Conservation (phyloP, 2,329 filamentous ascomycete species). For the Polychaeton citri region DNA sequence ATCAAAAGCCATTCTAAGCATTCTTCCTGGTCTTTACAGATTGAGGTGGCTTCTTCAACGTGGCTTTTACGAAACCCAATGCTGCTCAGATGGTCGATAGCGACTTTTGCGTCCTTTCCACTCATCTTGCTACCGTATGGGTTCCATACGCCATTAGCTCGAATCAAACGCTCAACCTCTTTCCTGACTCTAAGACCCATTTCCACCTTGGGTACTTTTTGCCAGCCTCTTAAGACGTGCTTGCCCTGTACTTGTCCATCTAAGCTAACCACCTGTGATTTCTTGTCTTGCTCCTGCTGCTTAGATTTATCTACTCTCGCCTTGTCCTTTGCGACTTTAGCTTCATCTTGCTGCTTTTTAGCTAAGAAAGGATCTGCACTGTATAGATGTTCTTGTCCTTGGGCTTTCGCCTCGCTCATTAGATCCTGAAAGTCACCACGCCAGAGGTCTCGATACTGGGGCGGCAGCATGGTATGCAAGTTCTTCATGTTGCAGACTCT, state of each 20-base stretch:
- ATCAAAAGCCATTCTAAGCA: conserved; percentile 91
- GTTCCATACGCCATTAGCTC: conserved; percentile 76
- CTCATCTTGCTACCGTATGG: conserved; percentile 58
- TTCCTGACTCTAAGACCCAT: conserved; percentile 72
- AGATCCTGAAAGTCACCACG: conserved; percentile 72
- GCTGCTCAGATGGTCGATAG: conserved; percentile 61
- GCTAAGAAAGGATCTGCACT: conserved; percentile 87
- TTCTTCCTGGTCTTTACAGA: conserved; percentile 87
- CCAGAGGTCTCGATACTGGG: conserved; percentile 81
- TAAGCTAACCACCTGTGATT: conserved; percentile 39
- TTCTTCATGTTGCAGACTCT: conserved; percentile 93
- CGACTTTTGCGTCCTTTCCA: conserved; percentile 39
- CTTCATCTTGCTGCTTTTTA: conserved; percentile 64
- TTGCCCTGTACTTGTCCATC: conserved; percentile 25
- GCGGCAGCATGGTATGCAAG: conserved; percentile 84
- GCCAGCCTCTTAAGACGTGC: conserved; percentile 54
- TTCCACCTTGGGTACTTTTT: conserved; percentile 75
- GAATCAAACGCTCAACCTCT: conserved; percentile 66
- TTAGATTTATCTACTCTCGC: conserved; percentile 59
- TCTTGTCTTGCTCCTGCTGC: conserved; percentile 37
- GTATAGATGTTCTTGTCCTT: conserved; percentile 76
- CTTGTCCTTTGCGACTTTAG: conserved; percentile 63
- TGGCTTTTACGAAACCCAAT: conserved; percentile 84
- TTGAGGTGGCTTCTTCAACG: conserved; percentile 70
- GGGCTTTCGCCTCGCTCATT: conserved; percentile 67